A percentile compares a stretch with the other conserved stretches of the same genome.
phyloP scores from a whole-genome alignment of 805 yeast species.

The Candida peoriensis region DNA sequence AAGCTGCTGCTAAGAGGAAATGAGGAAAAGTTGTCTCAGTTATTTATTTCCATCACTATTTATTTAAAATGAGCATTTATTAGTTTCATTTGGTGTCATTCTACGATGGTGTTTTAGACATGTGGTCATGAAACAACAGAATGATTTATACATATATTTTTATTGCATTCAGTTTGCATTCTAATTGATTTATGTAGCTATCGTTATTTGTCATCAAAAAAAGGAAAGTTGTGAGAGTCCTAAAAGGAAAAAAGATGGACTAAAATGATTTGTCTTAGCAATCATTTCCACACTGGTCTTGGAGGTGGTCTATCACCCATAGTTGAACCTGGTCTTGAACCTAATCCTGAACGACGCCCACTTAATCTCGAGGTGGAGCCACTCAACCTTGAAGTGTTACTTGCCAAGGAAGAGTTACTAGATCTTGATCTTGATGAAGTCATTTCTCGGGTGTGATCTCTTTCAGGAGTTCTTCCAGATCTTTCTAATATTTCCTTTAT shows the following conservation, averaged over 20 bases:
- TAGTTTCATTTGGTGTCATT: neutral
- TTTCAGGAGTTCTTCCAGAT: conserved; percentile 2
- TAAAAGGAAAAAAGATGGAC: no score
- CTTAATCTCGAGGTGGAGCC: conserved; percentile 3
- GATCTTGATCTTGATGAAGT: conserved; percentile 1
- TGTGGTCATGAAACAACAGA: no score
- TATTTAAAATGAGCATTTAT: conserved; percentile 1
- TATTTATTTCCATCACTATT: neutral
- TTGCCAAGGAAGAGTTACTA: no score
- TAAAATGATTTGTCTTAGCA: no score
- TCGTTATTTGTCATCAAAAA: neutral
- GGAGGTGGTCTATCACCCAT: conserved; percentile 3
- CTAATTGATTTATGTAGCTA: neutral
- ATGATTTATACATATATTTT: no score
- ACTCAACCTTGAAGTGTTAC: no score
- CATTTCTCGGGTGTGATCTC: no score
- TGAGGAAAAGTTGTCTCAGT: neutral
- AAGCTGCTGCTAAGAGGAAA: conserved; percentile 8
- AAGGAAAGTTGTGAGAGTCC: no score
- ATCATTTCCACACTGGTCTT: conserved; percentile 8
- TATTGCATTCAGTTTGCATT: no score
- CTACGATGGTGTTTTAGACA: neutral
- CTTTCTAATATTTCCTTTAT: conserved; percentile 19
- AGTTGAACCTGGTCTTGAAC: conserved; percentile 4
- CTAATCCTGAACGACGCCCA: neutral